Conservation (phyloP, 805 yeast genomes). For the Lachancea fermentati region DNA sequence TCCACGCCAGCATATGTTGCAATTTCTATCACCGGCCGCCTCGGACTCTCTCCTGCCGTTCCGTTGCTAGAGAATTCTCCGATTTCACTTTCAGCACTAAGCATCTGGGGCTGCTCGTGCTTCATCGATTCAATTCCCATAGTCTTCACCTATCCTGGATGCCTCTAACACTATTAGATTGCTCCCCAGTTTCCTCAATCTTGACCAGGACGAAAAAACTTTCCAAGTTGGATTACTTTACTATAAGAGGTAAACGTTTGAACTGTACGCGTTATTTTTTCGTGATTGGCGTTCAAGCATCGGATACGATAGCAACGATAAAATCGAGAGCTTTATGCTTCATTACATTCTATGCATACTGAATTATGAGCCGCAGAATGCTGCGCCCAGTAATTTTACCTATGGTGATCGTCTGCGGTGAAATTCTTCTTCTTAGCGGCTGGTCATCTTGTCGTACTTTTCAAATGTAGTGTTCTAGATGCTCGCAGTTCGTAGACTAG, state of each 20-base stretch:
- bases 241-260: background rate
- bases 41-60: slow-evolving; percentile 1
- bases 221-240: background rate
- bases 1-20: slow-evolving; percentile 48
- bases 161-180: background rate
- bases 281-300: background rate
- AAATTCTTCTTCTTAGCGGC: too few relatives aligned
- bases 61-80: background rate
- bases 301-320: background rate
- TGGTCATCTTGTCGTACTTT: too few relatives aligned
- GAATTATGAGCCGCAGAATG: too few relatives aligned
- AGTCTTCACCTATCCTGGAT: background rate
- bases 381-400: too few relatives aligned
- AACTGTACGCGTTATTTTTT: background rate
- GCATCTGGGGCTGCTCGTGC: background rate
- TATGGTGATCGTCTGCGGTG: too few relatives aligned
- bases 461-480: too few relatives aligned
- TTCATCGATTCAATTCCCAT: background rate
- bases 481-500: too few relatives aligned
- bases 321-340: background rate
- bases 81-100: slow-evolving; percentile 2
- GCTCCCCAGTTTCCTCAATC: background rate
- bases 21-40: slow-evolving; percentile 29
- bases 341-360: background rate
- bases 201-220: background rate